Evolutionary conservation across 208 protist species (phyloP), one percentile per base, ranked within the genome.

Genomic region (Acanthamoeba divionensis): DNA sequence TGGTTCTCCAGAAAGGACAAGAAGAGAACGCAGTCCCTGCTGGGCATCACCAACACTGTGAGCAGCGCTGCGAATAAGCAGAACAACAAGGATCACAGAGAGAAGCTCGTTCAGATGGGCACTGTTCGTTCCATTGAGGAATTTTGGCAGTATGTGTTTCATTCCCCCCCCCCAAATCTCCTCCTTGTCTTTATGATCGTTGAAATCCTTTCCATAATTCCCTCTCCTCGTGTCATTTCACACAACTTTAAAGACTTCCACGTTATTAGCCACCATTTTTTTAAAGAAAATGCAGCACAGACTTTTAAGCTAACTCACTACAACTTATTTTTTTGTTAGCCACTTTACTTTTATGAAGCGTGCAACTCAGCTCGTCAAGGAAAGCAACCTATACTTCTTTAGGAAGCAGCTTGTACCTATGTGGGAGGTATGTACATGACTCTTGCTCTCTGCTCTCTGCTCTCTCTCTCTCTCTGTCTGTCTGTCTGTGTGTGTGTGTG

Each of bases 111-210:
- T 15, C 69, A 90, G n/a, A 54, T 91, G 21, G 67, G 65, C 60
- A 66, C 55, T 29, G 80, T 79, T 52, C 63, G 79, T 31, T 91
- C 91, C 44, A 62, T 93, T 29, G 91, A 93, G 77, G 91, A 93
- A 73, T 93, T 93, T 75, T 93, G 91, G 91, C 45, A 73, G 62
- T 92, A 41, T 63, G 89, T 47, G 12, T 5, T 21, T 10, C 9
- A 18, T 18, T 31, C n/a, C 29, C 48, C 33, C 18, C 52, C 47
- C n/a, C n/a, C n/a, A n/a, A n/a, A n/a, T n/a, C n/a, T n/a, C n/a
- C 26, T 0, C 36, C 66, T 75, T 21, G 8, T 47, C 31, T 41
- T 2, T 41, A 47, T 41, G 41, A 7, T 9, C 36, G n/a, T 13
- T 26, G 31, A 79, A 21, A 36, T 52, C 0, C 38, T n/a, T 79